A percentile compares a stretch with the other conserved stretches of the same genome.
phyloP scores from a whole-genome alignment of 306 rosid genomes.

The Castanea crenata region DNA sequence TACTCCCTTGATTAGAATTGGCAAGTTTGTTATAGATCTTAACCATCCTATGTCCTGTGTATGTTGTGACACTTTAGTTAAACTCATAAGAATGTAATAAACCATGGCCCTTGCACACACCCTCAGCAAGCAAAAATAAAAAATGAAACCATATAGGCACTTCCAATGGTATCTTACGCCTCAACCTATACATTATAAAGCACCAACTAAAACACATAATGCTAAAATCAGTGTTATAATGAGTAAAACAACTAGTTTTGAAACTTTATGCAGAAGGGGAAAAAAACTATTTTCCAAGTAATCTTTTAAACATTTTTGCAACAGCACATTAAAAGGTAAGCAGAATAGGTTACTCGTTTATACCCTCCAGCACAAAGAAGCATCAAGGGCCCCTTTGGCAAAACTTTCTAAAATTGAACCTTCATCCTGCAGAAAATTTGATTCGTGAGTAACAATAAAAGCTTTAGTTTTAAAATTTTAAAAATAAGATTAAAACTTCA shows the following conservation, averaged over 20 bases:
- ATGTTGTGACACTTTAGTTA: not conserved
- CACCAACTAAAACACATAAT: too few species aligned
- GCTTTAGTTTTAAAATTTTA: not conserved
- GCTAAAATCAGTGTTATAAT: too few species aligned
- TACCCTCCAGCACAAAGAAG: slow-evolving; percentile 67
- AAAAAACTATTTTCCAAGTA: too few species aligned
- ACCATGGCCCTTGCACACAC: not conserved
- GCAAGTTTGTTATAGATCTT: slow-evolving; percentile 27
- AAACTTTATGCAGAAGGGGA: too few species aligned
- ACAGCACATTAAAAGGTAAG: not conserved
- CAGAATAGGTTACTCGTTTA: not conserved
- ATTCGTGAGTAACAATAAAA: not conserved
- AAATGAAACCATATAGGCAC: not conserved
- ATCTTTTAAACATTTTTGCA: not conserved
- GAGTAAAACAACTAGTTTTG: too few species aligned
- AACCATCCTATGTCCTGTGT: slow-evolving; percentile 29
- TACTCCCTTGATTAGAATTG: slow-evolving; percentile 24
- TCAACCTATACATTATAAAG: too few species aligned
- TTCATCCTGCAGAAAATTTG: slow-evolving; percentile 35
- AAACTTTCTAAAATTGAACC: slow-evolving; percentile 46
- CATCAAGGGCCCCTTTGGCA: slow-evolving; percentile 29
- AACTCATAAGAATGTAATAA: not conserved
- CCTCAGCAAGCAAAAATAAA: not conserved
- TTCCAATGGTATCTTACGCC: too few species aligned
- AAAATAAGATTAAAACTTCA: not conserved